Conservation (phyloP, 2,329 filamentous ascomycete genomes). For the Fusarium xyrophilum region DNA sequence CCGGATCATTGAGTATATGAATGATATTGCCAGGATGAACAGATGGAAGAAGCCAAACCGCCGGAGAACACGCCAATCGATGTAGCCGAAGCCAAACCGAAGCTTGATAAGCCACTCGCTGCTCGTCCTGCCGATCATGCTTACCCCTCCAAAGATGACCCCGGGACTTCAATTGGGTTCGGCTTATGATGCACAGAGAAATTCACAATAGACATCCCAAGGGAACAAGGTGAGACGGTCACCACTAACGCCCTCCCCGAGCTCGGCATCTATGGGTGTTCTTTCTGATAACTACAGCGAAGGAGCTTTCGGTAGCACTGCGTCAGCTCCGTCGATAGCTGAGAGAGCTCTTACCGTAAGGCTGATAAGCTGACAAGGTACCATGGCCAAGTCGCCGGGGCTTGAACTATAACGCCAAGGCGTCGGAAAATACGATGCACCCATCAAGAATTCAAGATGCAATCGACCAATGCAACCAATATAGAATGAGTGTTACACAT, state of each 20-base stretch:
- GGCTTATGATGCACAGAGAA: rapidly evolving
- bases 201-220: not conserved
- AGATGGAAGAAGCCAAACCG: not conserved
- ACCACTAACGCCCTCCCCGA: not conserved
- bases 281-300: rapidly evolving
- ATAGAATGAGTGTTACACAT: not conserved
- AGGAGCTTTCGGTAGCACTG: not conserved
- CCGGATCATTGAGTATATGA: too few relatives aligned
- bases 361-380: not conserved
- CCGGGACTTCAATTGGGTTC: not conserved
- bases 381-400: not conserved
- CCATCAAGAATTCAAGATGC: not conserved
- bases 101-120: slow-evolving; percentile 5
- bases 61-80: not conserved
- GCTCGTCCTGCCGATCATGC: slow-evolving; percentile 8
- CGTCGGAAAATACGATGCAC: slow-evolving; percentile 14
- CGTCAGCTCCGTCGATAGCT: not conserved
- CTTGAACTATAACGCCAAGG: slow-evolving; percentile 10
- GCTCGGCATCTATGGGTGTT: not conserved
- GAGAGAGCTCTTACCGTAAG: not conserved
- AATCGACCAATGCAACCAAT: not conserved
- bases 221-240: not conserved
- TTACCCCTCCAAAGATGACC: not conserved
- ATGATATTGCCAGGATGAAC: not conserved
- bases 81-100: not conserved